phyloP scores from a whole-genome alignment of 1,284 basidiomycete species.

The Irpex sp. region DNA sequence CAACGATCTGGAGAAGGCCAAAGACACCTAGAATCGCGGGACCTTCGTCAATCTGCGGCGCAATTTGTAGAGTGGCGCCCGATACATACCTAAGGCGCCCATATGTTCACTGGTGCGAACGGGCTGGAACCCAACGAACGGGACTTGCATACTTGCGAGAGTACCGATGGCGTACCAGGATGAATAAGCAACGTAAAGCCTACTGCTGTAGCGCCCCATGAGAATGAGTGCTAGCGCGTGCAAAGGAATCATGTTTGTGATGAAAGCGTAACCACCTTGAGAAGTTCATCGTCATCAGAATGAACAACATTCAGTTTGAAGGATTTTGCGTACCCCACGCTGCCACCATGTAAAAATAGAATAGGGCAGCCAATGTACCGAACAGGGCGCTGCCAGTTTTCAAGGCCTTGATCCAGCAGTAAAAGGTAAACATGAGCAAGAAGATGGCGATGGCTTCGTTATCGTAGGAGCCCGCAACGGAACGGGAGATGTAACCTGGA shows the following conservation, averaged over 20 bases:
- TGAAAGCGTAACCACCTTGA: constrained; percentile 95
- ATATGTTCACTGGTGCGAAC: constrained; percentile 98
- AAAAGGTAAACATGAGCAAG: constrained; percentile 99
- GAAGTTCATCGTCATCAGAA: neutral
- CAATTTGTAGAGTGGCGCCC: neutral
- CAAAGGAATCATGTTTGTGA: constrained; percentile 99
- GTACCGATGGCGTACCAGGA: constrained; percentile 98
- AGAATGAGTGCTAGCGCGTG: constrained; percentile 91
- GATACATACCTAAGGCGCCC: constrained; percentile 81
- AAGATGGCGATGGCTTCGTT: constrained; percentile 99
- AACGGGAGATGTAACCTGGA: constrained; percentile 97
- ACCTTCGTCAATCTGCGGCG: neutral
- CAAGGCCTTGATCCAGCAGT: constrained; percentile 94
- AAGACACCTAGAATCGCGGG: constrained; percentile 68
- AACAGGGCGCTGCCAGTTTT: constrained; percentile 93
- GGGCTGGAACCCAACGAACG: constrained; percentile 99
- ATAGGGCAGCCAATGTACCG: constrained; percentile 87
- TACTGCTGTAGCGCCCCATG: constrained; percentile 95
- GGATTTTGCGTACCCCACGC: constrained; percentile 83
- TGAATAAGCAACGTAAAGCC: constrained; percentile 94
- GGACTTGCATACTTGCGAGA: constrained; percentile 97
- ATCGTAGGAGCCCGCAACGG: constrained; percentile 98
- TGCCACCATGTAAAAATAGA: constrained; percentile 99
- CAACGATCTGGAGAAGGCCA: constrained; percentile 94
- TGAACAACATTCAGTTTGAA: constrained; percentile 1